Percentiles rank a stretch among this genome's conserved stretches.
Evolutionary conservation across 805 yeast genomes (phyloP).

Genomic region (Yamadazyma takamatsuzukensis): DNA sequence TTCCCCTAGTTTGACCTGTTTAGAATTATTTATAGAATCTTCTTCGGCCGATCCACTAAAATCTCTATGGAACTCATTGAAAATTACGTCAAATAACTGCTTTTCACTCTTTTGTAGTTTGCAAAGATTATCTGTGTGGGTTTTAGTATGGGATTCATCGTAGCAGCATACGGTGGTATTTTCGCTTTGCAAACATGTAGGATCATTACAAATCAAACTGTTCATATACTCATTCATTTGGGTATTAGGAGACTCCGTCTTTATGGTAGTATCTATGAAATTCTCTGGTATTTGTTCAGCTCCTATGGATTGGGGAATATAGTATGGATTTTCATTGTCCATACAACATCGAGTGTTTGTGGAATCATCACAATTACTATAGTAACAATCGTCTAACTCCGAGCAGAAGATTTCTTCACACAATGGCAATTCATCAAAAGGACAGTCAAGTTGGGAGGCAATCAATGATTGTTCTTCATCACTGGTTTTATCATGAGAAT

Average conservation of each 20-base stretch:
- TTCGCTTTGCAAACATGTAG: slow-evolving; percentile 8
- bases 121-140: slow-evolving; percentile 23
- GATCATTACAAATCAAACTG: slow-evolving; percentile 8
- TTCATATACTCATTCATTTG: no score
- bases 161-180: slow-evolving; percentile 9
- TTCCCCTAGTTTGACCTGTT: slow-evolving; percentile 14
- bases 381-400: slow-evolving; percentile 44
- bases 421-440: slow-evolving; percentile 24
- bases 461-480: no score
- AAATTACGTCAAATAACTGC: slow-evolving; percentile 36
- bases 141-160: slow-evolving; percentile 9
- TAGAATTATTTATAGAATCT: slow-evolving; percentile 4
- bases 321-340: slow-evolving; percentile 4
- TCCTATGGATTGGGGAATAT: no score
- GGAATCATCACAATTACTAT: slow-evolving; percentile 28
- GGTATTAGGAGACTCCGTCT: no score
- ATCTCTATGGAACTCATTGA: slow-evolving; percentile 32
- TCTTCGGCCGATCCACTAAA: slow-evolving; percentile 13
- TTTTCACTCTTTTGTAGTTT: slow-evolving; percentile 25
- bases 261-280: no score
- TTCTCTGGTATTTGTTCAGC: no score
- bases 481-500: slow-evolving; percentile 39
- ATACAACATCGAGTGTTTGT: slow-evolving; percentile 3
- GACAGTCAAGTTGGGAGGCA: no score
- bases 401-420: slow-evolving; percentile 41